A percentile compares a stretch with the other conserved stretches of the same genome.
phyloP scores from a whole-genome alignment of 257 asterid species.

The Apocynum venetum region DNA sequence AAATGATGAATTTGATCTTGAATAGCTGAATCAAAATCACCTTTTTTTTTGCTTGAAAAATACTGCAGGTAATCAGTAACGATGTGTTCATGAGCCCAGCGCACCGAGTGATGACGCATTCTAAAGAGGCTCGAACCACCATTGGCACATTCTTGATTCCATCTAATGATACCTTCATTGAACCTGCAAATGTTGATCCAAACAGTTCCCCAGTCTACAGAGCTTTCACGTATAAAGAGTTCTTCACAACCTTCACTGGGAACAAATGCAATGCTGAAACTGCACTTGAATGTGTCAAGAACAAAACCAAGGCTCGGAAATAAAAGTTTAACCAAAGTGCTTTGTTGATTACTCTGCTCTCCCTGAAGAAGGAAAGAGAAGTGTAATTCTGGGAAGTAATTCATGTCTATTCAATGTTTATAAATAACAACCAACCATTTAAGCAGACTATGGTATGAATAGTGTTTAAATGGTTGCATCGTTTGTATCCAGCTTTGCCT shows the following conservation, averaged over 20 bases:
- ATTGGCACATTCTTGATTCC: constrained; percentile 51
- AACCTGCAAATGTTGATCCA: constrained; percentile 31
- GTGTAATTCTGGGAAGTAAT: too few species aligned
- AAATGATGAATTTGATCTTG: too few species aligned
- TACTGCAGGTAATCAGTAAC: constrained; percentile 49
- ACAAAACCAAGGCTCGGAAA: neutral
- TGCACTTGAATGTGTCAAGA: constrained; percentile 34
- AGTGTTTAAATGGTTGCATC: too few species aligned
- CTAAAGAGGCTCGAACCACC: constrained; percentile 37
- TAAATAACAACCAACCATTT: neutral
- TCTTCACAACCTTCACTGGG: constrained; percentile 23
- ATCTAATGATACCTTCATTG: constrained; percentile 33
- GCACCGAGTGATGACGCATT: constrained; percentile 60
- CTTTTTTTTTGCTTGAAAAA: too few species aligned
- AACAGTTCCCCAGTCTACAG: constrained; percentile 24
- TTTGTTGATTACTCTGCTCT: too few species aligned
- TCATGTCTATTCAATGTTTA: too few species aligned
- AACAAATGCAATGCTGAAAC: constrained; percentile 20
- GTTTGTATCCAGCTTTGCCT: too few species aligned
- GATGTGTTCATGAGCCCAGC: constrained; percentile 36
- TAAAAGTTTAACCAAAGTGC: too few species aligned
- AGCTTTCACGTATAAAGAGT: constrained; percentile 46
- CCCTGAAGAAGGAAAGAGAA: too few species aligned
- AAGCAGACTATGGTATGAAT: too few species aligned
- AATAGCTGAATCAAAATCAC: too few species aligned